Evolutionary conservation across 2,329 filamentous ascomycete species (phyloP).

Genomic region (Zymoseptoria tritici): DNA sequence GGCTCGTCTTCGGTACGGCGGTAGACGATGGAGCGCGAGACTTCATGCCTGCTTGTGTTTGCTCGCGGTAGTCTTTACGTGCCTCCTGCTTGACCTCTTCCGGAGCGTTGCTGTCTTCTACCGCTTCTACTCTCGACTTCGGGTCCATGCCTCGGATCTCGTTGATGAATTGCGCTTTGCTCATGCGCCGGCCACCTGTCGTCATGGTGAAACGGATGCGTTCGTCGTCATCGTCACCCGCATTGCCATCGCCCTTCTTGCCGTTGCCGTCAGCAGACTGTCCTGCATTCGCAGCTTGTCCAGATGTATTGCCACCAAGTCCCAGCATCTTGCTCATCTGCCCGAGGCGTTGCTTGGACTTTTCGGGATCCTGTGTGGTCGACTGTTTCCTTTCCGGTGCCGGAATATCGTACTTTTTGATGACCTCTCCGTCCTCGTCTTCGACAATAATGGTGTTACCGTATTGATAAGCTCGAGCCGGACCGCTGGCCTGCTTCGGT

Average conservation of each 20-base stretch:
- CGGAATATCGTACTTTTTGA: slow-evolving; percentile 75
- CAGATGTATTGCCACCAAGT: slow-evolving; percentile 22
- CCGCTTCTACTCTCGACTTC: slow-evolving; percentile 48
- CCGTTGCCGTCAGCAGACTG: slow-evolving; percentile 11
- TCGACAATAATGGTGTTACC: slow-evolving; percentile 87
- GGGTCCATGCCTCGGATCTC: slow-evolving; percentile 67
- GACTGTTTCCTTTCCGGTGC: slow-evolving; percentile 37
- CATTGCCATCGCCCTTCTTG: slow-evolving; percentile 14
- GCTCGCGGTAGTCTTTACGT: slow-evolving; percentile 34
- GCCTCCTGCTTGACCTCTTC: slow-evolving; percentile 42
- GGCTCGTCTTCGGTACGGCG: slow-evolving; percentile 13
- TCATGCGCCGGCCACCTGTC: slow-evolving; percentile 66
- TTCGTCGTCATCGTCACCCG: slow-evolving; percentile 51
- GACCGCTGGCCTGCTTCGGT: slow-evolving; percentile 52
- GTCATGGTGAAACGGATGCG: slow-evolving; percentile 70
- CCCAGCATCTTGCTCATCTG: slow-evolving; percentile 51
- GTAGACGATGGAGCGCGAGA: slow-evolving; percentile 11
- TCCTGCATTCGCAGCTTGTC: slow-evolving; percentile 21
- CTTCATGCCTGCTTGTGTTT: slow-evolving; percentile 15
- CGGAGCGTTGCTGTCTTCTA: slow-evolving; percentile 42
- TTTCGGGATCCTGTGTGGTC: slow-evolving; percentile 14
- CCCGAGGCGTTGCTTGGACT: slow-evolving; percentile 38
- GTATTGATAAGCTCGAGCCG: slow-evolving; percentile 77
- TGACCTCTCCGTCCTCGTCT: slow-evolving; percentile 76
- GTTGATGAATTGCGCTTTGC: slow-evolving; percentile 69